Conservation (phyloP, 2,329 filamentous ascomycete genomes). For the Venturia pyrina region DNA sequence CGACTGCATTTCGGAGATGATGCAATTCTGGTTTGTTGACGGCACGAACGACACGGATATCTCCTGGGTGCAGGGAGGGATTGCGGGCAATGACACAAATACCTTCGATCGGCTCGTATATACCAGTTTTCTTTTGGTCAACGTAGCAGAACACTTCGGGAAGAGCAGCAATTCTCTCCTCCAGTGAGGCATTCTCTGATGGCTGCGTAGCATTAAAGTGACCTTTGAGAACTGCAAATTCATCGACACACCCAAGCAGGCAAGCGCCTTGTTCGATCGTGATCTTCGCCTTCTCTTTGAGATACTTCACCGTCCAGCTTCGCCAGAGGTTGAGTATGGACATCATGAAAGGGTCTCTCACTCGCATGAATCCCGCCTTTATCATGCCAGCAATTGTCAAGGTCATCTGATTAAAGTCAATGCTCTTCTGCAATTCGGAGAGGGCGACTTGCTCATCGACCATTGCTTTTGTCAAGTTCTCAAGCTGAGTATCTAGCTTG, state of each 20-base stretch:
- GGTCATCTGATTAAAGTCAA: slow-evolving; percentile 79
- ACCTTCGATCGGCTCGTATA: slow-evolving; percentile 60
- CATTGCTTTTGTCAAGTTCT: slow-evolving; percentile 61
- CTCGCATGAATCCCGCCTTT: slow-evolving; percentile 64
- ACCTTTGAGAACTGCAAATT: slow-evolving; percentile 65
- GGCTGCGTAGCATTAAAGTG: slow-evolving; percentile 46
- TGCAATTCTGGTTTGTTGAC: slow-evolving; percentile 63
- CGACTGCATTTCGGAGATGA: slow-evolving; percentile 76
- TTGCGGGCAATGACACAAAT: slow-evolving; percentile 82
- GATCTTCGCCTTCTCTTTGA: slow-evolving; percentile 90
- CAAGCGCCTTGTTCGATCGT: slow-evolving; percentile 71
- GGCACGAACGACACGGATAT: slow-evolving; percentile 78
- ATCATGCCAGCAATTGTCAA: slow-evolving; percentile 67
- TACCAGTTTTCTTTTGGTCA: slow-evolving; percentile 40
- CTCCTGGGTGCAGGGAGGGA: slow-evolving; percentile 85
- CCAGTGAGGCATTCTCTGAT: slow-evolving; percentile 21
- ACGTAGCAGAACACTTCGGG: slow-evolving; percentile 89
- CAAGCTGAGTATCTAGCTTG: slow-evolving; percentile 59
- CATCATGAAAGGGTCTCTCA: slow-evolving; percentile 68
- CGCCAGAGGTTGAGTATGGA: slow-evolving; percentile 77
- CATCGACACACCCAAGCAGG: slow-evolving; percentile 79
- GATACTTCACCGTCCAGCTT: slow-evolving; percentile 75
- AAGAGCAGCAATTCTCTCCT: slow-evolving; percentile 43
- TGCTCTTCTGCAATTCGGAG: slow-evolving; percentile 57
- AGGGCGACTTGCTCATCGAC: slow-evolving; percentile 53